Evolutionary conservation across 1,284 basidiomycete species (phyloP), one percentile per base, ranked within the genome.

Genomic region (Cutaneotrichosporon cutaneum): DNA sequence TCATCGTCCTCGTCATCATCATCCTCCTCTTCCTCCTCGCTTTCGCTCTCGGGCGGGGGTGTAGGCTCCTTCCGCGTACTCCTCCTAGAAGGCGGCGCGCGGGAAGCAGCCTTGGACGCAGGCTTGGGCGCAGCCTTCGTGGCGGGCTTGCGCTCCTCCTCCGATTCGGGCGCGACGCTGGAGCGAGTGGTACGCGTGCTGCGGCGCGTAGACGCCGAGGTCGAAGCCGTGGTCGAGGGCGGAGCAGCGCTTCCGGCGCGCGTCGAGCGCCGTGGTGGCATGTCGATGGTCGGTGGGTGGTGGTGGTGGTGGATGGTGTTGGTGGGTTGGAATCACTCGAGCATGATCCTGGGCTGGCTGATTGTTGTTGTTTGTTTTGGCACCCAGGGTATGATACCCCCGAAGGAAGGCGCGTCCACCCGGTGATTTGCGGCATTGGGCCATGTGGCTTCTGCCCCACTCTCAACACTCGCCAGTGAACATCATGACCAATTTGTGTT

Each of bases 201-300:
- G 21, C 55, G 30, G 22, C 50, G 54, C 21, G 50, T 56, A 6
- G 52, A 50, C 13, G 44, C 27, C 21, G 55, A 45, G 0, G 55
- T 27, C 1, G 60, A 39, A 0, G 32, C 27, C 24, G 59, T 42
- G 0, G n/a, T n/a, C n/a, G 45, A 5, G 18, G 56, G n/a, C 33
- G 52, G 53, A 16, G 52, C 44, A 5, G 44, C 22, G 33, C 33
- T 58, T n/a, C 16, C 30, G 18, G 59, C 26, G 32, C 62, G 59
- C 9, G 57, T 59, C 22, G 63, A 54, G 42, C 60, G 50, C 44
- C 61, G 60, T 5, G 61, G 64, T 53, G 64, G 64, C 64, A 65
- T 65, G 58, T 36, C 52, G 39, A 50, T 27, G 30, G 45, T 47
- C 24, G 53, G 35, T 42, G 54, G 48, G 33, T 56, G 36, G 32